Base-by-base conservation (phyloP, 352 stramenopile genomes). In the Phytophthora chlamydospora region DNA sequence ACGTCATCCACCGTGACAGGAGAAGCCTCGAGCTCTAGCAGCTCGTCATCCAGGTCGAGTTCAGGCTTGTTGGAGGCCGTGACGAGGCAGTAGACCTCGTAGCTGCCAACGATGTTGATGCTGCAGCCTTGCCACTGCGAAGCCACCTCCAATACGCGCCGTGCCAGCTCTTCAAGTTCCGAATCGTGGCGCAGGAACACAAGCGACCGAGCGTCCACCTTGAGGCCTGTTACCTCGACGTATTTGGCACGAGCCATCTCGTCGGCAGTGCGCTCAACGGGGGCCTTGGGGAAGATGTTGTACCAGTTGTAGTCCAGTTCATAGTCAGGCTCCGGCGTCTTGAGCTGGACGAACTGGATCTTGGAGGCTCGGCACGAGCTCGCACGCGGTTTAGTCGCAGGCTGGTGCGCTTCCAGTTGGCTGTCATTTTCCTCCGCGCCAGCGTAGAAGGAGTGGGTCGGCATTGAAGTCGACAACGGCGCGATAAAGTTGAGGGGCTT, bases 261-360 rank as follows among this genome's bases (percentile, higher is more conserved):
- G 0, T 62, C 27, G 29, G 57, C 35, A 19, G 39, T 60, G 9
- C 54, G 67, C 27, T 66, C 44, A n/a, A 89, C 53, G 0, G 85
- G 85, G 6, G 83, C 82, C 62, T 94, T 94, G 2, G 85, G 85
- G 59, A 84, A 94, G 16, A 83, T 80, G 68, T 92, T 85, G 56
- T 82, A 70, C 83, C 85, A 92, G 66, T 82, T 71, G 59, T 89
- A 94, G 62, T 94, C 78, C 8, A 92, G 66, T 9, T 91, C 80
- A 39, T 92, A 88, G 45, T 88, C 71, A 0, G 76, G 65, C 5
- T 81, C 67, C 0, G 77, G 83, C 3, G 83, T 90, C 59, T 76
- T 78, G 8, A 91, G 78, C 43, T 91, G 71, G 4, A 76, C 66
- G 56, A 76, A 81, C 47, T 78, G 64, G 19, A 68, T 65, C 33